Base-by-base conservation (phyloP, 495 filamentous ascomycete species). In the Annulohypoxylon nitens region DNA sequence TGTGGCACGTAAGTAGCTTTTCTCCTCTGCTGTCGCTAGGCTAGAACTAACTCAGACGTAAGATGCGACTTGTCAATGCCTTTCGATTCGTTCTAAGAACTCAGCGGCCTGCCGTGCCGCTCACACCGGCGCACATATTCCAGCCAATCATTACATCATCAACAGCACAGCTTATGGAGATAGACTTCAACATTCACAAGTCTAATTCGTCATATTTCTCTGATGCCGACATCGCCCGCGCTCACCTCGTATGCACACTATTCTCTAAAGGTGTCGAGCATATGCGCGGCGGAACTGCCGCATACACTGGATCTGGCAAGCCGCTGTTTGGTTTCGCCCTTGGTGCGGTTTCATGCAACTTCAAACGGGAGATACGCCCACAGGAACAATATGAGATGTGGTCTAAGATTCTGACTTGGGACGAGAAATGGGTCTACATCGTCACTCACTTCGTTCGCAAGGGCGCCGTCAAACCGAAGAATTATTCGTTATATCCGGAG, bases 361-460 rank as follows among this genome's bases (percentile, higher is more conserved):
- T 93, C 77, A 88, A 88, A 75, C 81, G 84, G 23, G 91, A 93
- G 81, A 88, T 94, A 57, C 87, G 88, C 66, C 90, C 90, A 1
- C 89, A 88, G 53, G 82, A 90, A 79, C 78, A 78, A 10, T 92
- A 88, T 64, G 90, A 93, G 79, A 86, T 93, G 63, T 89, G 89
- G 83, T 90, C 88, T 2, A 81, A 88, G 45, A 79, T 93, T 39
- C 76, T 93, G 54, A 82, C 81, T n/a, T 94, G 92, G 92, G 93
- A 97, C 78, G 81, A 86, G 53, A 97, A 97, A 75, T 97, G 93
- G 93, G 77, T 95, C 64, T 96, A 93, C 79, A 80, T 93, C 8
- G 81, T 94, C 9, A 90, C 84, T 10, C 90, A 92, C 76, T 91
- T 96, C 64, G 88, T 97, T 30, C 83, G 86, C 73, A 86, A 86